Conservation (phyloP, 2,329 filamentous ascomycete species). For the Acephala macrosclerotiorum region DNA sequence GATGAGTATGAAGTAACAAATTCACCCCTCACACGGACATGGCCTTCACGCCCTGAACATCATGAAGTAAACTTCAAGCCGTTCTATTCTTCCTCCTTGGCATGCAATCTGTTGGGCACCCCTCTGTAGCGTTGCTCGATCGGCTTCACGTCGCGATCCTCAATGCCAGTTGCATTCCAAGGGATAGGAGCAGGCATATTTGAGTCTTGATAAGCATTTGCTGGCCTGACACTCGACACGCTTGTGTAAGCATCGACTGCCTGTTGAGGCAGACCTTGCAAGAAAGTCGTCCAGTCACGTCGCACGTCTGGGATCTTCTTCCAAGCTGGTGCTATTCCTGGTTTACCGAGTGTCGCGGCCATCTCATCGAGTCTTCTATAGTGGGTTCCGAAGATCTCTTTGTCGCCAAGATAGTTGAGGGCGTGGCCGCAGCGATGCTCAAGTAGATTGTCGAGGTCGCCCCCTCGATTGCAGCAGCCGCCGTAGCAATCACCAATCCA, state of each 20-base stretch:
- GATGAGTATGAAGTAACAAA: too few relatives aligned
- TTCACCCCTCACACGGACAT: too few relatives aligned
- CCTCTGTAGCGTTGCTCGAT: too few relatives aligned
- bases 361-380: constrained; percentile 11
- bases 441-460: not conserved
- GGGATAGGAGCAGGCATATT: constrained; percentile 2
- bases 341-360: constrained; percentile 4
- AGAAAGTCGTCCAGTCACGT: constrained; percentile 7
- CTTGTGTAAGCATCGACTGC: not conserved
- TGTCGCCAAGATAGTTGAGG: constrained; percentile 14
- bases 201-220: not conserved
- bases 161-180: not conserved
- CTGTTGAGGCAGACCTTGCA: not conserved
- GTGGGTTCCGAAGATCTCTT: not conserved
- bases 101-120: too few relatives aligned
- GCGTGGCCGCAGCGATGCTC: constrained; percentile 19
- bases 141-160: not conserved
- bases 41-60: too few relatives aligned
- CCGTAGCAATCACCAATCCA: constrained; percentile 22
- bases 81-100: too few relatives aligned
- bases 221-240: not conserved
- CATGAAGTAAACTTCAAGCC: too few relatives aligned
- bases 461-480: constrained; percentile 22
- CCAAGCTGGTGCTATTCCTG: not conserved
- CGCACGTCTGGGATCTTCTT: not conserved